Evolutionary conservation across 345 rosid genomes (phyloP).

Genomic region (Hibiscus trionum): DNA sequence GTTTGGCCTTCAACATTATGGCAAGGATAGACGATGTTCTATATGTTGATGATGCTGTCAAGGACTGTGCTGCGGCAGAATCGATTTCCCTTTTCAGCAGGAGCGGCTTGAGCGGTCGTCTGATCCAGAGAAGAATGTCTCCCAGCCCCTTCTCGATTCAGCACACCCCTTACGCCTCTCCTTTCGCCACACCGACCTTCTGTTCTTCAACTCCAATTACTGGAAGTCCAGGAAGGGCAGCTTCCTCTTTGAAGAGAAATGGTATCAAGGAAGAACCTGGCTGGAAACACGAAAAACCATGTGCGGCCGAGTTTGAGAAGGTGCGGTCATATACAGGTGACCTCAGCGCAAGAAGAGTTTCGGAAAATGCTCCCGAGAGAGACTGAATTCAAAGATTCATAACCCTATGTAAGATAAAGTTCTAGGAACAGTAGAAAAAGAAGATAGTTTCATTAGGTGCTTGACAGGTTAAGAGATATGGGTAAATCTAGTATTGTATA

Average conservation of each 20-base stretch:
- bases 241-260: neutral
- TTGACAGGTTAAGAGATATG: neutral
- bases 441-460: neutral
- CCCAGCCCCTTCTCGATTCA: neutral
- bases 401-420: neutral
- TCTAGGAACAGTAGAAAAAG: neutral
- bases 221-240: neutral
- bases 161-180: neutral
- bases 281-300: neutral
- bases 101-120: slow-evolving; percentile 48
- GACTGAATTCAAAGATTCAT: neutral
- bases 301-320: neutral
- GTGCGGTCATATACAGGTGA: neutral
- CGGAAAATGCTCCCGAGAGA: neutral
- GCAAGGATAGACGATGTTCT: slow-evolving; percentile 94
- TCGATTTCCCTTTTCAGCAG: slow-evolving; percentile 56
- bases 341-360: neutral
- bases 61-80: slow-evolving; percentile 51
- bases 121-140: neutral
- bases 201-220: neutral
- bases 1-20: slow-evolving; percentile 90
- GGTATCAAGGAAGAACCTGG: neutral
- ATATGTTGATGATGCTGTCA: slow-evolving; percentile 70
- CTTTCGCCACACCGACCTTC: neutral
- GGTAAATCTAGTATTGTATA: neutral